Evolutionary conservation across 73 alveolate genomes (phyloP), one percentile per base, ranked within the genome.

Genomic region (Paramecium bursaria): DNA sequence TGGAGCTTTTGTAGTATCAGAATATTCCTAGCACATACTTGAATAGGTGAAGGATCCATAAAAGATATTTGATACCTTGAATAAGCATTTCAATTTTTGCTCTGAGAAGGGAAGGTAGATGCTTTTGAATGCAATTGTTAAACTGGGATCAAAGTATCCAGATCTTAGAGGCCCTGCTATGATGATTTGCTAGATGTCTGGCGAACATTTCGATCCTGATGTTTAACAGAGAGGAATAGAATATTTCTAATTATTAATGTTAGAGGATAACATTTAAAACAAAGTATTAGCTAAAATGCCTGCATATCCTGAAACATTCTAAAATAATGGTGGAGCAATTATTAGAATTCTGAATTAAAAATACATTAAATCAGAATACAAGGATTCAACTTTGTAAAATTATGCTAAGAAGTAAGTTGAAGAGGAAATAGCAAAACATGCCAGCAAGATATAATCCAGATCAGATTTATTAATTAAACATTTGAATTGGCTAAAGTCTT

Each of bases 151-250:
- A 67, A 90, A 86, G 26, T 87, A 87, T 73, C 93, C 94, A 50
- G 87, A 88, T 13, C 74, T 95, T 4, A 94, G 92, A 75, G 94
- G 82, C 11, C 74, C 75, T 54, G 94, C 95, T 6, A 75, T 88
- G 13, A 96, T 94, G 49, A 85, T 96, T 67, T 93, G 95, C 86
- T 95, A 95, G 88, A 93, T 88, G 55, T 94, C 93, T 86, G 87
- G 92, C 48, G 95, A 90, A 53, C 94, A 94, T 76, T 94, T 98
- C 98, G 98, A 97, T 74, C 98, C 98, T 30, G 99, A 97, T 75
- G 88, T 97, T 55, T 96, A 97, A 86, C 95, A 97, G 93, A 92
- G 99, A 92, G 98, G 98, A 6, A 67, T 92, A 33, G 99, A 97
- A 80, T 97, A 95, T 87, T 90, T 87, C 27, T 86, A 86, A 14